Evolutionary conservation across 2,329 filamentous ascomycete genomes (phyloP).

Genomic region (Escovopsis sp.): DNA sequence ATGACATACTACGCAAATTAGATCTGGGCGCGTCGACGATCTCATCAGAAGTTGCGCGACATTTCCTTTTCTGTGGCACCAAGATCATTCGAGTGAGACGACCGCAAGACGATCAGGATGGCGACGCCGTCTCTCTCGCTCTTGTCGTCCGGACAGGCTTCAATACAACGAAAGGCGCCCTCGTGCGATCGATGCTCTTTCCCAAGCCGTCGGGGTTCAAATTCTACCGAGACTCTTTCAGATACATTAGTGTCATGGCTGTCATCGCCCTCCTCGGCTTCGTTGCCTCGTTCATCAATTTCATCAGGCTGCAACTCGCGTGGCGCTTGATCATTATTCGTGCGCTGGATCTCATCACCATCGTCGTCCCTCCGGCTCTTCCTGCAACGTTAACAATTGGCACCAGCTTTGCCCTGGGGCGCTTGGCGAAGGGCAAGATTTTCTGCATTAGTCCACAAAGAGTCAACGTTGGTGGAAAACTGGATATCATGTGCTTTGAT

Average conservation of each 20-base stretch:
- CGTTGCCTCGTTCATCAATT: slow-evolving; percentile 82
- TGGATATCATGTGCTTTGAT: slow-evolving; percentile 95
- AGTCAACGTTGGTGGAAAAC: slow-evolving; percentile 90
- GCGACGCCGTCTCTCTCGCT: slow-evolving; percentile 81
- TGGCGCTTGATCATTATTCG: slow-evolving; percentile 88
- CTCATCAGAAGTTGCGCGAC: slow-evolving; percentile 66
- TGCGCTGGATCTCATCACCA: slow-evolving; percentile 89
- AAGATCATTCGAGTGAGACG: slow-evolving; percentile 84
- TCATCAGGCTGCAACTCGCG: slow-evolving; percentile 65
- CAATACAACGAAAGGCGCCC: slow-evolving; percentile 89
- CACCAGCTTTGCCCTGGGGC: slow-evolving; percentile 81
- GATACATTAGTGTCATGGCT: slow-evolving; percentile 95
- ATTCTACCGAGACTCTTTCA: slow-evolving; percentile 94
- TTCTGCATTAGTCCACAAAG: slow-evolving; percentile 97
- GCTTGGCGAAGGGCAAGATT: slow-evolving; percentile 78
- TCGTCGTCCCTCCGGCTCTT: slow-evolving; percentile 87
- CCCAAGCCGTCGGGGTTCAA: slow-evolving; percentile 97
- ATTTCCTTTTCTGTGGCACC: slow-evolving; percentile 89
- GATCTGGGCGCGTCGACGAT: slow-evolving; percentile 71
- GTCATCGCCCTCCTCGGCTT: slow-evolving; percentile 76
- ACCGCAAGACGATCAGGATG: slow-evolving; percentile 71
- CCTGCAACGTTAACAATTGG: slow-evolving; percentile 93
- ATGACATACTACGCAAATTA: slow-evolving; percentile 62
- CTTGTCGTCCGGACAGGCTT: slow-evolving; percentile 92
- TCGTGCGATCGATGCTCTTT: slow-evolving; percentile 96